Base-by-base conservation (phyloP, 768 basidiomycete species). In the Tulasnella sp. region DNA sequence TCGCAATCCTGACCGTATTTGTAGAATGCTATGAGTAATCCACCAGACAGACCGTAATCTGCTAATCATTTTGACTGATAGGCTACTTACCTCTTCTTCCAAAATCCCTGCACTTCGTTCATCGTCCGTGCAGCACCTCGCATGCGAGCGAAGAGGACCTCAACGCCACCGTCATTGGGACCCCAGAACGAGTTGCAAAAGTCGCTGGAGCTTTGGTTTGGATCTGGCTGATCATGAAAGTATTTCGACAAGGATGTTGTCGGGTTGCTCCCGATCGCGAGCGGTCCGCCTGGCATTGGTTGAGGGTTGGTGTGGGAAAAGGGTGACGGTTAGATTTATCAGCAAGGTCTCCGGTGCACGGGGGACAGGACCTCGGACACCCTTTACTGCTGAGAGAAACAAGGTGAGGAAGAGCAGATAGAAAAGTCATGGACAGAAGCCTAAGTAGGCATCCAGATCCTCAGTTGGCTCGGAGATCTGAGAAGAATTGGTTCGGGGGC, bases 181-280 rank as follows among this genome's bases (percentile, higher is more conserved):
- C 96, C 96, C 98, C 98, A 99, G 87, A 98, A 99, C 1, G 96
- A 91, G 86, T 99, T 99, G 86, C 97, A 99, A 87, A 96, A 98
- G 87, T 98, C 96, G 83, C 92, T 86, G 18, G 91, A 91, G 3
- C 85, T 83, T 40, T 86, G 84, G 50, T 88, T 87, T 18, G 58
- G 81, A 42, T 83, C 82, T n/a, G 73, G 44, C 11, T 76, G 22
- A 16, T 77, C 81, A 24, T 79, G 82, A n/a, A 37, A 44, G 72
- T 58, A 82, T 11, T 80, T 80, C 24, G 82, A 76, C 48, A 82
- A 42, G 60, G 94, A 96, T 7, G 94, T 94, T 0, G 93, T 93
- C 50, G 94, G 95, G 81, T 93, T 84, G 89, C 93, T 93, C 85
- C 94, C 90, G 85, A 93, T 88, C 80, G 94, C 91, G 86, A 93